Evolutionary conservation across 202 grass and related monocot species (phyloP), one percentile per base, ranked within the genome.

Genomic region (Carex arenaria): DNA sequence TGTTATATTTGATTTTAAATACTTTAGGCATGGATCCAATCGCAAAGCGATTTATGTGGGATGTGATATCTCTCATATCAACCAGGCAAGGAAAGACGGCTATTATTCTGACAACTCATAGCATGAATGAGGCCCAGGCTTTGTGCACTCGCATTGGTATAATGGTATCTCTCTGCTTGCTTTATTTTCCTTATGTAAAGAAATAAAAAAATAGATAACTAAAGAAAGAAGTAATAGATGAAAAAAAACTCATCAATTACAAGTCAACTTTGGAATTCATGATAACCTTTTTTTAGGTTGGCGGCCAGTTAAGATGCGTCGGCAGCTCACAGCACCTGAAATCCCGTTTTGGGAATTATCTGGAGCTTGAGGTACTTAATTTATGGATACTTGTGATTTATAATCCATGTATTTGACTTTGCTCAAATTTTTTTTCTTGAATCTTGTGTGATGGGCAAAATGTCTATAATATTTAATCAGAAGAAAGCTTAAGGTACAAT

Each of bases 51-150:
- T 89, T 89, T 72, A 89, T 89, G 87, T 89, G 87, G 87, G 83
- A 89, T 53, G 87, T 89, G 32, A 89, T 89, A 85, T 89, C 87
- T 79, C 83, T 22, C 43, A 82, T 89, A 47, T 89, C 87, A 30
- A 89, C 87, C 23, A 85, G 87, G 69, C 78, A 40, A 69, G 87
- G 87, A 83, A 89, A 89, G 68, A 89, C 79, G 17, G 87, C 87
- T 76, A 85, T 89, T 78, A 89, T 89, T 28, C 63, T 89, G 32
- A 89, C 87, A 14, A 89, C 87, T 67, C 87, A 89, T 78, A 89
- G 87, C 87, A 89, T 89, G 87, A 89, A 89, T 78, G 87, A 89
- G 76, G 87, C 87, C 64, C 87, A 89, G 51, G 87, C 87, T 32
- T 85, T 89, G 18, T 89, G 87, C 61, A 89, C 83, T 5, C 78